Evolutionary conservation across 345 rosid species (phyloP).

Genomic region (Arabidopsis arenosa): DNA sequence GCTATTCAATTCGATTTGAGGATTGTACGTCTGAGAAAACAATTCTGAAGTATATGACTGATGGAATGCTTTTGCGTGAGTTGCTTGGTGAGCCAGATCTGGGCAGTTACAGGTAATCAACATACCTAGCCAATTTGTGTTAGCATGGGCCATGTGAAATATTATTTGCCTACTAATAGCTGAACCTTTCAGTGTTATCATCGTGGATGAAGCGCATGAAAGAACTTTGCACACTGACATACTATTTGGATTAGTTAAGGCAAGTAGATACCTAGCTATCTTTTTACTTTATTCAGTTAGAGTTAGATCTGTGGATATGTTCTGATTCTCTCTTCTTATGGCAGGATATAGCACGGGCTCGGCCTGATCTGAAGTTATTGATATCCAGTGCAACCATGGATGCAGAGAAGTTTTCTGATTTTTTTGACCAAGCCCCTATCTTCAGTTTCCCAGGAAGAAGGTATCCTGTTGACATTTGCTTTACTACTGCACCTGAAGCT

Average conservation of each 20-base stretch:
- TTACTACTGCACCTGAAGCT: constrained; percentile 89
- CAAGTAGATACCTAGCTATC: constrained; percentile 34
- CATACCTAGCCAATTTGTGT: neutral
- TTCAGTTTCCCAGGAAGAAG: constrained; percentile 88
- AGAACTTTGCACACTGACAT: constrained; percentile 88
- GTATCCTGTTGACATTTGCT: constrained; percentile 78
- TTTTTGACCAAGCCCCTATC: constrained; percentile 81
- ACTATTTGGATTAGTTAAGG: constrained; percentile 85
- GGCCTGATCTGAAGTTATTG: constrained; percentile 76
- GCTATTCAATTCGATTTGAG: constrained; percentile 92
- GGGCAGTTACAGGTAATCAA: constrained; percentile 65
- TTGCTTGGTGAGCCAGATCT: constrained; percentile 85
- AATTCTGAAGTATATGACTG: constrained; percentile 81
- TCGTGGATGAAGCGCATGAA: constrained; percentile 98
- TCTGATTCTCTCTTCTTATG: constrained; percentile 26
- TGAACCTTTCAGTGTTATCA: constrained; percentile 62
- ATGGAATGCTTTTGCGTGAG: constrained; percentile 88
- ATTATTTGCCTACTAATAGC: constrained; percentile 20
- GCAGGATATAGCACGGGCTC: constrained; percentile 74
- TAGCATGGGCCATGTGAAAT: neutral
- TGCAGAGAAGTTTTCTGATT: constrained; percentile 88
- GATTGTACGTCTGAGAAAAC: constrained; percentile 92
- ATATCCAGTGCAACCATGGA: constrained; percentile 93
- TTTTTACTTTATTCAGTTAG: neutral
- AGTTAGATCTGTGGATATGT: constrained; percentile 8